A percentile compares a stretch with the other conserved stretches of the same genome.
These are phyloP conservation scores for Kitagawia praeruptora DNA, from an alignment of 129 eudicot genomes.

Conservation along the genomic window DNA sequence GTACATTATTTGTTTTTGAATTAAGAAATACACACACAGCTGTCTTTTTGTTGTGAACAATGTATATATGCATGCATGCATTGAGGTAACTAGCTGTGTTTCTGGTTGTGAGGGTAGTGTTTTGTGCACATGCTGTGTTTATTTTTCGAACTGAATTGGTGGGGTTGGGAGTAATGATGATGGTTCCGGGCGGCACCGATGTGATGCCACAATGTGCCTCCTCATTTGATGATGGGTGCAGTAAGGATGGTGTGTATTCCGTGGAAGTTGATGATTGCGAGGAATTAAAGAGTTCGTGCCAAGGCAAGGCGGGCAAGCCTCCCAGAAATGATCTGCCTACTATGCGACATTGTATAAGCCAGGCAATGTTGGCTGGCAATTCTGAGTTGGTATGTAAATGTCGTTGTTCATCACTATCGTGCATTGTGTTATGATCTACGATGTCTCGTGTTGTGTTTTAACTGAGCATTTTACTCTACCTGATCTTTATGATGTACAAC, in stretches of 20 bases:
- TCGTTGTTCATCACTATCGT: not conserved
- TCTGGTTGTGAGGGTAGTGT: not conserved
- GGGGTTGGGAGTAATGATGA: conserved; percentile 32
- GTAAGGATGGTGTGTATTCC: conserved; percentile 32
- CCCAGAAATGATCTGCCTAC: conserved; percentile 41
- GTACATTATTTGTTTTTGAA: conserved; percentile 21
- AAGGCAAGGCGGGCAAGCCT: conserved; percentile 46
- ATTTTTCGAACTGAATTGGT: conserved; percentile 23
- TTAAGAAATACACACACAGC: conserved; percentile 13
- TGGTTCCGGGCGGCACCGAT: conserved; percentile 60
- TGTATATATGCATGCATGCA: not conserved
- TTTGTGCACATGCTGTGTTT: conserved; percentile 20
- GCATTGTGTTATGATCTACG: no score
- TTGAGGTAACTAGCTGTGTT: not conserved
- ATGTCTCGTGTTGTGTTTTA: no score
- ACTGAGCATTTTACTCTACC: not conserved
- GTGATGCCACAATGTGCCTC: conserved; percentile 37
- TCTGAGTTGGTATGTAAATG: conserved; percentile 38
- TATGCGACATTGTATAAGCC: conserved; percentile 67
- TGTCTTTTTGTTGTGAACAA: conserved; percentile 16
- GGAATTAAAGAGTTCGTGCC: conserved; percentile 29
- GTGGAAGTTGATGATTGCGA: conserved; percentile 36
- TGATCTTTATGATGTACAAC: not conserved
- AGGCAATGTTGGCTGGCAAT: conserved; percentile 45
- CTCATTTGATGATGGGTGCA: conserved; percentile 36